Percentiles rank a stretch among this genome's conserved stretches.
phyloP scores from a whole-genome alignment of 768 basidiomycete species.

The Amanita muscaria region DNA sequence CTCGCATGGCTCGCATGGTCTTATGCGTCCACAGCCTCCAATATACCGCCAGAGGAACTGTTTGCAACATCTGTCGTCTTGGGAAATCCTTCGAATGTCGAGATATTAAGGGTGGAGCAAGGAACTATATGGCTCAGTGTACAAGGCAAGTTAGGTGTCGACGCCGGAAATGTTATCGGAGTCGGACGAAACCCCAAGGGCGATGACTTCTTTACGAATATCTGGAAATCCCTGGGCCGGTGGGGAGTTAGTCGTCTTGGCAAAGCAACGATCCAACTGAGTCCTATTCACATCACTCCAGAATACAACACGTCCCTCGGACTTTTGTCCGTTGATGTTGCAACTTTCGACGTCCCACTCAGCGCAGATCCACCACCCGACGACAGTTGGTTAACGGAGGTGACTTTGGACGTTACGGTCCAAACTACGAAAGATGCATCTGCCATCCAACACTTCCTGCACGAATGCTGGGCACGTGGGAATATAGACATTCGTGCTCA shows the following conservation, averaged over 20 bases:
- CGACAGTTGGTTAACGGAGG: slow-evolving; percentile 46
- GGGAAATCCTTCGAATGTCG: slow-evolving; percentile 50
- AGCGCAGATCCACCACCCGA: slow-evolving; percentile 43
- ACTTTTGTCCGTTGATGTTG: slow-evolving; percentile 39
- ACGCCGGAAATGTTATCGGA: slow-evolving; percentile 54
- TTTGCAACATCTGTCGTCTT: slow-evolving; percentile 46
- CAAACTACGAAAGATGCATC: slow-evolving; percentile 45
- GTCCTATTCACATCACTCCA: slow-evolving; percentile 41
- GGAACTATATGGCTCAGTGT: slow-evolving; percentile 55
- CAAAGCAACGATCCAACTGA: slow-evolving; percentile 46
- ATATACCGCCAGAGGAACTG: slow-evolving; percentile 48
- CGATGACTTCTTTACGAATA: slow-evolving; percentile 33
- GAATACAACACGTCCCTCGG: slow-evolving; percentile 27
- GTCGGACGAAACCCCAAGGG: slow-evolving; percentile 36
- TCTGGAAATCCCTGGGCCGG: slow-evolving; percentile 62
- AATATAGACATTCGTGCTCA: slow-evolving; percentile 34
- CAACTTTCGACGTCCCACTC: slow-evolving; percentile 48
- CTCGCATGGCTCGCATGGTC: slow-evolving; percentile 53
- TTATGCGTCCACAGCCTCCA: slow-evolving; percentile 49
- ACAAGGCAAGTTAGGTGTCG: slow-evolving; percentile 51
- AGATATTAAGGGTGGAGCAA: slow-evolving; percentile 48
- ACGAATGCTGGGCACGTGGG: slow-evolving; percentile 51
- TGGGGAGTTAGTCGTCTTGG: slow-evolving; percentile 54
- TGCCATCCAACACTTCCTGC: slow-evolving; percentile 39
- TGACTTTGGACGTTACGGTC: slow-evolving; percentile 44